Base-by-base conservation (phyloP, 352 stramenopile species). In the Halophytophthora polymorphica region DNA sequence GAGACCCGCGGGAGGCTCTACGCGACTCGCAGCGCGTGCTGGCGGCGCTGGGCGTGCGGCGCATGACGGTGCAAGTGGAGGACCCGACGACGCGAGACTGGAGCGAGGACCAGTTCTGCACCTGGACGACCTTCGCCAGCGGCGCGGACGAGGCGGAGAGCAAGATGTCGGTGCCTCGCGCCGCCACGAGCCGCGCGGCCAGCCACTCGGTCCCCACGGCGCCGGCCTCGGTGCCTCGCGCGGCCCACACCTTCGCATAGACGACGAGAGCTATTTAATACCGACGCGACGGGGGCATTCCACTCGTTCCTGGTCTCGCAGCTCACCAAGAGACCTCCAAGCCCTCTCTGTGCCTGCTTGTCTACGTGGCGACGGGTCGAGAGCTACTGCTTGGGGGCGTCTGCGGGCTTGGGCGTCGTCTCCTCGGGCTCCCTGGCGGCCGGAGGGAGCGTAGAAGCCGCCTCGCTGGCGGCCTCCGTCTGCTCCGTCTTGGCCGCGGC, bases 121-220 rank as follows among this genome's bases (percentile, higher is more conserved):
- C 66, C 13, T 78, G 70, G 64, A 64, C 55, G n/a, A 76, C 65
- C 17, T 77, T 77, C 45, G 68, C 71, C 40, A 73, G 57, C 14
- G 47, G 56, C 3, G 42, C 58, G 10, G 29, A 49, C 25, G 63
- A 66, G 17, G 68, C 56, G 6, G 75, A 88, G 28, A 79, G 69
- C 47, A 77, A 83, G 50, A 88, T 90, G 80, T 90, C 80, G 2
- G 80, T 88, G 49, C 80, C 80, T 13, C 74, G 80, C 42, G 77
- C 80, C 15, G 61, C 65, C 25, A 82, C 72, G 0, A 80, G 57
- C 25, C 69, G 67, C 29, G 77, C 77, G 0, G 22, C 64, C n/a
- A 31, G 25, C 25, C 25, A 31, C 25, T 10, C 25, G 25, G 25
- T 31, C 25, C 25, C 25, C 25, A 31, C 4, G 8, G 25, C 25